phyloP scores from a whole-genome alignment of 2,329 filamentous ascomycete species.

The Claviceps africana region DNA sequence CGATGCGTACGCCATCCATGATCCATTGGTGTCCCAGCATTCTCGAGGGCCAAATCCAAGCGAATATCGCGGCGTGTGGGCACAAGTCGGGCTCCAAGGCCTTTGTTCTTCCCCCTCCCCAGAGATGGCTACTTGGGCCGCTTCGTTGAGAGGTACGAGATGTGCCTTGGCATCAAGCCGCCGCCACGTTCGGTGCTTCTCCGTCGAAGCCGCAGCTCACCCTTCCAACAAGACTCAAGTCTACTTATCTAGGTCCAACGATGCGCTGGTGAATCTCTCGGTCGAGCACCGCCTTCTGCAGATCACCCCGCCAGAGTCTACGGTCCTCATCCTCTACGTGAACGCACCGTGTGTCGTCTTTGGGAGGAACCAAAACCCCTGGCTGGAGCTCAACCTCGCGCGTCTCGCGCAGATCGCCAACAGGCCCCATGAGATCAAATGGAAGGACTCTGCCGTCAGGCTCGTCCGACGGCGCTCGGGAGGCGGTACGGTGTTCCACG shows the following conservation, averaged over 20 bases:
- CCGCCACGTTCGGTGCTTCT: slow-evolving; percentile 13
- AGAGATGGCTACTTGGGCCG: neutral
- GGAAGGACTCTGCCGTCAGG: slow-evolving; percentile 22
- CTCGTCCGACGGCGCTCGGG: slow-evolving; percentile 77
- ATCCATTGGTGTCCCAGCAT: no score
- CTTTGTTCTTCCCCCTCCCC: no score
- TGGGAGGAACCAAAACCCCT: slow-evolving; percentile 94
- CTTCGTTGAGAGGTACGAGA: neutral
- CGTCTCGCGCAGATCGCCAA: slow-evolving; percentile 29
- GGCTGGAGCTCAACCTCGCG: slow-evolving; percentile 72
- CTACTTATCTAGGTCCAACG: slow-evolving; percentile 52
- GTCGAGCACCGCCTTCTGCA: slow-evolving; percentile 84
- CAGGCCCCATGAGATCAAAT: slow-evolving; percentile 11
- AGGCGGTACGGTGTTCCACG: slow-evolving; percentile 89
- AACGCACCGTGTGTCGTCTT: slow-evolving; percentile 83
- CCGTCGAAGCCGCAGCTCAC: slow-evolving; percentile 25
- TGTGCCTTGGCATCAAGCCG: neutral
- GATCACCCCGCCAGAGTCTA: slow-evolving; percentile 55
- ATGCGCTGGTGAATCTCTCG: slow-evolving; percentile 83
- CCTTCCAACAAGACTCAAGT: slow-evolving; percentile 45
- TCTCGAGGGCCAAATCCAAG: no score
- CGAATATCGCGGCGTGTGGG: no score
- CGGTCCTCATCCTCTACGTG: slow-evolving; percentile 72
- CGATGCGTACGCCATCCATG: no score
- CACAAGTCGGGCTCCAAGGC: no score